Conservation (phyloP, 2,329 filamentous ascomycete species). For the Niveomyces coronatus region DNA sequence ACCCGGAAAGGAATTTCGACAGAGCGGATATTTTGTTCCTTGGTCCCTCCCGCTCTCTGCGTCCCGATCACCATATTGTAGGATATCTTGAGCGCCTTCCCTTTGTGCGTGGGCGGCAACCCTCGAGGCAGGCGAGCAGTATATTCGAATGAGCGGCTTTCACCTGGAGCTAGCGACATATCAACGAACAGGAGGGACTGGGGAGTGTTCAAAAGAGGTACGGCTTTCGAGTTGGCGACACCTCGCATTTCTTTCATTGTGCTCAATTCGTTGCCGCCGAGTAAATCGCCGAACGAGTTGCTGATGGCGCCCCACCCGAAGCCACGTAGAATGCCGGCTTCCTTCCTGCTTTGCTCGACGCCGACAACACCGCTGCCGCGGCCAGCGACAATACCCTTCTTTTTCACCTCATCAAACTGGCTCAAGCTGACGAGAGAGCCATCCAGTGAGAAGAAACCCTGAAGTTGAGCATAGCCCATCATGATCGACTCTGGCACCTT, state of each 20-base stretch:
- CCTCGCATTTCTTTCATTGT: slow-evolving; percentile 94
- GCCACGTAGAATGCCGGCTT: slow-evolving; percentile 69
- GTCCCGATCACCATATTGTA: slow-evolving; percentile 90
- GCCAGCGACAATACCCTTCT: slow-evolving; percentile 80
- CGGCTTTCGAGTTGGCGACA: slow-evolving; percentile 71
- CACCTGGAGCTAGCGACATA: slow-evolving; percentile 73
- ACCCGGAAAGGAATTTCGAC: slow-evolving; percentile 90
- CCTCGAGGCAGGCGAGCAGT: slow-evolving; percentile 77
- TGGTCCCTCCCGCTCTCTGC: slow-evolving; percentile 68
- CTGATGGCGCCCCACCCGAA: slow-evolving; percentile 85
- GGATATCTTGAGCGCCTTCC: slow-evolving; percentile 85
- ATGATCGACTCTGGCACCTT: slow-evolving; percentile 69
- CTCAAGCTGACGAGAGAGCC: slow-evolving; percentile 81
- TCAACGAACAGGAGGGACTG: slow-evolving; percentile 96
- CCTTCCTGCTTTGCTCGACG: slow-evolving; percentile 60
- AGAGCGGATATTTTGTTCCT: slow-evolving; percentile 77
- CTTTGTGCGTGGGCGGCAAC: slow-evolving; percentile 82
- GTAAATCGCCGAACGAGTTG: slow-evolving; percentile 75
- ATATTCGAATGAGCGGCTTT: slow-evolving; percentile 82
- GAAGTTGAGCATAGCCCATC: slow-evolving; percentile 96
- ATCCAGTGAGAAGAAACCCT: slow-evolving; percentile 85
- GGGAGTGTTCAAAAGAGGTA: slow-evolving; percentile 87
- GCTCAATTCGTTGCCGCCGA: slow-evolving; percentile 81
- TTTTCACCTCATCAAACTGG: slow-evolving; percentile 91
- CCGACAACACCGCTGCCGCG: slow-evolving; percentile 82